phyloP scores from a whole-genome alignment of 768 basidiomycete genomes.

The Serendipita sp. region DNA sequence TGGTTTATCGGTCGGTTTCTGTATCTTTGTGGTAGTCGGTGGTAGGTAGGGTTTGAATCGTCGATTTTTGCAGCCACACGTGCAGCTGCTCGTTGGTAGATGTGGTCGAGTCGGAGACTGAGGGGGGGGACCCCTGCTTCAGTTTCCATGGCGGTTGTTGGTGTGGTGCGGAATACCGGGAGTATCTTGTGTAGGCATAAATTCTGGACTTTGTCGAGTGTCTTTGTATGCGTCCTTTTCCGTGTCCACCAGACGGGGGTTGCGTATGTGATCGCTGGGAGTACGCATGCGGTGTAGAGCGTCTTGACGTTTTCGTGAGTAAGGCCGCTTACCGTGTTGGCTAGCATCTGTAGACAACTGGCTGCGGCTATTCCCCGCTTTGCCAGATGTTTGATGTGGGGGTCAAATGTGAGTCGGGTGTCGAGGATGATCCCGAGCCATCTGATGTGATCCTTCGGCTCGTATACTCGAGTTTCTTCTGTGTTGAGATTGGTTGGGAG shows the following conservation, averaged over 20 bases:
- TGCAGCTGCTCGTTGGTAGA: too few species aligned
- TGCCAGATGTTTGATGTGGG: slow-evolving; percentile 18
- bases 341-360: slow-evolving; percentile 19
- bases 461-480: neutral
- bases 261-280: slow-evolving; percentile 23
- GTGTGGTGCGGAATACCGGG: too few species aligned
- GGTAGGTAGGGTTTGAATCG: too few species aligned
- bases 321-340: slow-evolving; percentile 21
- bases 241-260: slow-evolving; percentile 22
- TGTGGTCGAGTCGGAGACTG: too few species aligned
- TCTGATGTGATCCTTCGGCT: neutral
- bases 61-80: too few species aligned
- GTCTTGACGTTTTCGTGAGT: slow-evolving; percentile 17
- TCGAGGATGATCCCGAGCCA: slow-evolving; percentile 26
- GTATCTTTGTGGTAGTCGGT: too few species aligned
- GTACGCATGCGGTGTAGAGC: slow-evolving; percentile 20
- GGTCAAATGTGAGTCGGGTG: slow-evolving; percentile 20
- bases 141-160: too few species aligned
- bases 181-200: too few species aligned
- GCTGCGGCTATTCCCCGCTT: slow-evolving; percentile 17
- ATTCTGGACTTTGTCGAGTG: too few species aligned
- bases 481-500: too few species aligned
- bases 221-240: slow-evolving; percentile 12
- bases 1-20: too few species aligned
- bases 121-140: too few species aligned